phyloP scores from a whole-genome alignment of 2,329 filamentous ascomycete genomes.

The Penicillium sp. region DNA sequence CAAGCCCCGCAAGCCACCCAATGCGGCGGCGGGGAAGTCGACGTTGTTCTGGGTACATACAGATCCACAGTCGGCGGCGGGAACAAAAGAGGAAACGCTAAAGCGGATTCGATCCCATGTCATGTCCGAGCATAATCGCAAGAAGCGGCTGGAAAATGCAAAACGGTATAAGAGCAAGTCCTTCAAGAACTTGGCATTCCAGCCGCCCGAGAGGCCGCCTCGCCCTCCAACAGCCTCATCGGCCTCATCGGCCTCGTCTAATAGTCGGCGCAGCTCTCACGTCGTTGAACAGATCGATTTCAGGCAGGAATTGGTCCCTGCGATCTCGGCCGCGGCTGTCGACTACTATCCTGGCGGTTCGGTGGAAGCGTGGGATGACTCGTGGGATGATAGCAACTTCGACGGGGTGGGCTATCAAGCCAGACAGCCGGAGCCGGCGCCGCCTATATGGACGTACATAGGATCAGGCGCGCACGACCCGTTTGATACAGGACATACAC shows the following conservation, averaged over 20 bases:
- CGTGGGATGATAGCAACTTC: slow-evolving; percentile 13
- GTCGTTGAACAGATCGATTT: slow-evolving; percentile 4
- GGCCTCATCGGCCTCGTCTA: slow-evolving; percentile 1
- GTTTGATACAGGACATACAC: slow-evolving; percentile 35
- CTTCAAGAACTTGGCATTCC: slow-evolving; percentile 37
- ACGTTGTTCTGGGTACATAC: slow-evolving; percentile 41
- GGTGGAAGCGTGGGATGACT: slow-evolving; percentile 1
- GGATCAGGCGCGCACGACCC: slow-evolving; percentile 35
- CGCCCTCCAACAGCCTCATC: slow-evolving; percentile 1
- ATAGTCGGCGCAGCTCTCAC: slow-evolving; percentile 12
- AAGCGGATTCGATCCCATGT: slow-evolving; percentile 43
- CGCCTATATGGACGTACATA: slow-evolving; percentile 26
- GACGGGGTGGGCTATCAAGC: slow-evolving; percentile 10
- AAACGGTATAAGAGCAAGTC: slow-evolving; percentile 38
- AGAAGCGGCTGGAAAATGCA: slow-evolving; percentile 39
- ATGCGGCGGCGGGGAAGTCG: slow-evolving; percentile 29
- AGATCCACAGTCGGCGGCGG: slow-evolving; percentile 35
- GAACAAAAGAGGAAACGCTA: slow-evolving; percentile 37
- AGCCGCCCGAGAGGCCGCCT: slow-evolving; percentile 25
- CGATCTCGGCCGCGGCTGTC: slow-evolving; percentile 5
- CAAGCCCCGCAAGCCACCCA: slow-evolving; percentile 33
- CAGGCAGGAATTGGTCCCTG: slow-evolving; percentile 14
- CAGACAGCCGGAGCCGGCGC: slow-evolving; percentile 3
- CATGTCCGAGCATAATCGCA: slow-evolving; percentile 43
- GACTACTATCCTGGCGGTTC: slow-evolving; percentile 10